A percentile compares a stretch with the other conserved stretches of the same genome.
Conservation (phyloP, 73 alveolate genomes). For the Stentor coeruleus region DNA sequence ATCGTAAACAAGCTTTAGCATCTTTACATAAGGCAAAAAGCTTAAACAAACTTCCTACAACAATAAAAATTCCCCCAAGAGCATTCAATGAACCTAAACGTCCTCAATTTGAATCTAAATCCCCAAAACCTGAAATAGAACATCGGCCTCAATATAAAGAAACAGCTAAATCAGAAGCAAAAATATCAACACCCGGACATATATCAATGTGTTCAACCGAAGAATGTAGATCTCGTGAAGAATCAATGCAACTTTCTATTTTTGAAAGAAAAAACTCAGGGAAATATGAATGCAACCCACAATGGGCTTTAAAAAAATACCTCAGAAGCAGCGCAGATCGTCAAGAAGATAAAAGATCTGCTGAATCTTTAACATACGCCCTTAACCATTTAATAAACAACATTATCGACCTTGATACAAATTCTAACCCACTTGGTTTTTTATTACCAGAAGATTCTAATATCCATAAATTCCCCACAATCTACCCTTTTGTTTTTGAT, state of each 20-base stretch:
- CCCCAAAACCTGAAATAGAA: not conserved
- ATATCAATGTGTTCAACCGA: not conserved
- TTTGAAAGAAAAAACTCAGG: not conserved
- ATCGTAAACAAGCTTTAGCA: not conserved
- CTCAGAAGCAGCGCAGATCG: not conserved
- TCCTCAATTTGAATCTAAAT: not conserved
- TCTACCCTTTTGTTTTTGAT: not conserved
- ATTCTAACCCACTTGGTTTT: not conserved
- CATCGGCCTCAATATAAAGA: not conserved
- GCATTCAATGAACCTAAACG: not conserved
- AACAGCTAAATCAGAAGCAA: not conserved
- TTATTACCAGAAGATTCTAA: not conserved
- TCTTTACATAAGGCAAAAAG: not conserved
- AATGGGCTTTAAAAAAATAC: not conserved
- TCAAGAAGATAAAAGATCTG: not conserved
- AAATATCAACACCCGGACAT: not conserved
- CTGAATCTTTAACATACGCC: not conserved
- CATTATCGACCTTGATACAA: conserved; percentile 15
- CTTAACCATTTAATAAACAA: not conserved
- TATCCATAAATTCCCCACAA: not conserved
- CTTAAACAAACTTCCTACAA: not conserved
- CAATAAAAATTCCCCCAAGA: not conserved
- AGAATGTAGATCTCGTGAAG: not conserved
- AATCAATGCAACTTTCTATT: not conserved
- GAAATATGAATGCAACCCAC: not conserved